Evolutionary conservation across 148 eudicot genomes (phyloP).

Genomic region (Camellia granthamiana): DNA sequence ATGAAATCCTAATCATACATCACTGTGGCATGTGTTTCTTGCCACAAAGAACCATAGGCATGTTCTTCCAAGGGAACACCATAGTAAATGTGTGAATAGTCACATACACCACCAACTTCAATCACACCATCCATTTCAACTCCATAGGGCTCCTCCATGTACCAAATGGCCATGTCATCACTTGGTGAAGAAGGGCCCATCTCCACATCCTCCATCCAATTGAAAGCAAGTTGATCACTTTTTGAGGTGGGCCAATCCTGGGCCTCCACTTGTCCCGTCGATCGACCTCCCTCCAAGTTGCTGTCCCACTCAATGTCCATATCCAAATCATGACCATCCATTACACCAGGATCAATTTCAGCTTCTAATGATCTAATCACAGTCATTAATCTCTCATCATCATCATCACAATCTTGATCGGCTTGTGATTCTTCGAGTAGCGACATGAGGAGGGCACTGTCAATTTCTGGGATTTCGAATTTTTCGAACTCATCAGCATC

Average conservation of each 20-base stretch:
- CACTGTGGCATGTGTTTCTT: neutral
- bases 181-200: conserved; percentile 19
- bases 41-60: conserved; percentile 26
- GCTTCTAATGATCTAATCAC: conserved; percentile 27
- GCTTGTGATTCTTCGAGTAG: conserved; percentile 32
- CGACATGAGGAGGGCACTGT: conserved; percentile 27
- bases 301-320: too few species aligned
- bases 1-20: too few species aligned
- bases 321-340: neutral
- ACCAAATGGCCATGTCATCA: conserved; percentile 14
- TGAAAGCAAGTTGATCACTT: conserved; percentile 2
- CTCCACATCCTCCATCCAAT: conserved; percentile 36
- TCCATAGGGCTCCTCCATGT: conserved; percentile 13
- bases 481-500: neutral
- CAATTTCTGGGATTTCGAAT: conserved; percentile 21
- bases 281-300: neutral
- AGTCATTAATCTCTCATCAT: conserved; percentile 18
- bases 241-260: conserved; percentile 6
- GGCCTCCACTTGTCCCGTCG: neutral
- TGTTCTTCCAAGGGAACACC: conserved; percentile 23
- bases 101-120: conserved; percentile 15
- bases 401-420: conserved; percentile 25
- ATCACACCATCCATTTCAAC: conserved; percentile 9
- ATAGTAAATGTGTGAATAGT: conserved; percentile 17
- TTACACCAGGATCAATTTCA: neutral